Base-by-base conservation (phyloP, 1,139 yeast species). In the Protomyces arabidopsidicola region DNA sequence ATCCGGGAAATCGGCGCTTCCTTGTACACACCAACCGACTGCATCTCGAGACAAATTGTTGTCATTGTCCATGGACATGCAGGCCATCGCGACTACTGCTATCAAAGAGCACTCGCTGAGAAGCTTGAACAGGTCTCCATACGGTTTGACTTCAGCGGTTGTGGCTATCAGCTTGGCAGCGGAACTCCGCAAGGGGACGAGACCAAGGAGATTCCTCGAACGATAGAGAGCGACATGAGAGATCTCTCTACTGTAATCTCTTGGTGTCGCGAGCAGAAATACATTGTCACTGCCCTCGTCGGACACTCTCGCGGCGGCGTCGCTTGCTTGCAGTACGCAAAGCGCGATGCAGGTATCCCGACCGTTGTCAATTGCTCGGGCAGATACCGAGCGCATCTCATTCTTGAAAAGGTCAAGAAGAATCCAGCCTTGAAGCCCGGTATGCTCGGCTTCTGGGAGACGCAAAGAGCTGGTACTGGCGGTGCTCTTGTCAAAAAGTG, bases 141-240 rank as follows among this genome's bases (percentile, higher is more conserved):
- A 59, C 77, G 97, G 69, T 85, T 90, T 68, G 97, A 91, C 73
- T 91, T 91, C 70, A 78, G 97, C 65, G 89, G 88, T 8, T 86
- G 95, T 73, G 98, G 97, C 0, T 82, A 81, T 65, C 88, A 95
- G 2, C 86, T 82, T 38, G 62, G 56, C 4, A 6, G 9, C 18
- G 62, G 62, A n/a, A 58, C 62, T 14, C 12, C 27, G 31, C 22
- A 2, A 4, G 62, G 62, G 12, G 34, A 12, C 10, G 86, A 82
- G 35, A 81, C 80, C 65, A 73, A 72, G 0, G 85, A 84, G 67
- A 97, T 90, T 73, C 69, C 84, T 3, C 85, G 82, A 52, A 97
- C 90, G 72, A 77, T 90, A 55, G 84, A 82, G 64, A 75, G 78
- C 0, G 80, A 83, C 50, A 79, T 81, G 51, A 80, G 81, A 58